Conservation (phyloP, 441 rosid genomes). For the Pelargonium australe region DNA sequence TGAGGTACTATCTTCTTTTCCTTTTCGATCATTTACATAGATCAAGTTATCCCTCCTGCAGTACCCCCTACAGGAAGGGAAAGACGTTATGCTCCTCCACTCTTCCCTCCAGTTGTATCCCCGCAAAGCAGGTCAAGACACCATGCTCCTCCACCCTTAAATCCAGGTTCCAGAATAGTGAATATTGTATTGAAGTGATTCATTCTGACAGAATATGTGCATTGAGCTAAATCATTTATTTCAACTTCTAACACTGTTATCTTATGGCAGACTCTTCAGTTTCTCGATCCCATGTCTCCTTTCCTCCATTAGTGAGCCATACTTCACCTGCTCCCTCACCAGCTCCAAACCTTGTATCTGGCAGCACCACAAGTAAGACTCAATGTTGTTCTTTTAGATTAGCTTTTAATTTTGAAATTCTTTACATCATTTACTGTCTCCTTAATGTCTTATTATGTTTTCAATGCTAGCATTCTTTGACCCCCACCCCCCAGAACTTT, state of each 20-base stretch:
- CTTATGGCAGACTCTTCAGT: slow-evolving; percentile 29
- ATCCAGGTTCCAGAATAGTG: slow-evolving; percentile 36
- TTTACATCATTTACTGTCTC: slow-evolving; percentile 10
- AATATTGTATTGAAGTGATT: slow-evolving; percentile 13
- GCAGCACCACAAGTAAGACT: slow-evolving; percentile 35
- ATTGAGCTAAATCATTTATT: slow-evolving; percentile 6
- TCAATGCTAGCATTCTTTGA: slow-evolving; percentile 37
- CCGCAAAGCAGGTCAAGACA: slow-evolving; percentile 15
- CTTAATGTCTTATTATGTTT: slow-evolving; percentile 28
- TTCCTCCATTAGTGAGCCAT: slow-evolving; percentile 31
- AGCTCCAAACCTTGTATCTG: slow-evolving; percentile 35
- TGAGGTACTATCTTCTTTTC: slow-evolving; percentile 10
- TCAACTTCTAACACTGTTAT: slow-evolving; percentile 18
- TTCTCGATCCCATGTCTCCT: slow-evolving; percentile 29
- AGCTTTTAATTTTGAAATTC: background rate
- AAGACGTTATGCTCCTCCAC: background rate
- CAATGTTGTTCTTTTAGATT: background rate
- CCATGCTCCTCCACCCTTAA: slow-evolving; percentile 42
- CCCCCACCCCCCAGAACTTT: slow-evolving; percentile 30
- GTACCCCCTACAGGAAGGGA: slow-evolving; percentile 26
- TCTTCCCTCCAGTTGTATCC: background rate
- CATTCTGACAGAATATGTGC: slow-evolving; percentile 4
- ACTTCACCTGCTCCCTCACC: slow-evolving; percentile 55
- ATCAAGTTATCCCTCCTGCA: slow-evolving; percentile 37
- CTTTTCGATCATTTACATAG: slow-evolving; percentile 32